A percentile compares a stretch with the other conserved stretches of the same genome.
Evolutionary conservation across 352 stramenopile species (phyloP).

Genomic region (Pythium volutum): DNA sequence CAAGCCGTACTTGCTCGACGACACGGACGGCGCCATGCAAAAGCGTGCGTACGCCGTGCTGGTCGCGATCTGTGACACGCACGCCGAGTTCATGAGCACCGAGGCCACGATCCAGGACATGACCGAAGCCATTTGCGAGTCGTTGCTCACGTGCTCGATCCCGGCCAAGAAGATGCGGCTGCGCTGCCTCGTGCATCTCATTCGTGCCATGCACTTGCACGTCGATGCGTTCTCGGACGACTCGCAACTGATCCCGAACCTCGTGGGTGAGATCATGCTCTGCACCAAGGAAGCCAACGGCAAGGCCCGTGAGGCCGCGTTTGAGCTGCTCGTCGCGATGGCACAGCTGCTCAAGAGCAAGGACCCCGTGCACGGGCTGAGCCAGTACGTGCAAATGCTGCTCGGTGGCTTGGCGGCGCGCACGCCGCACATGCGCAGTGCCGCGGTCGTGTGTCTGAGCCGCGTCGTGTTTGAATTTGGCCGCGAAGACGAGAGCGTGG

Average conservation of each 20-base stretch:
- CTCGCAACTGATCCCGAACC: slow-evolving; percentile 84
- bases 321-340: slow-evolving; percentile 85
- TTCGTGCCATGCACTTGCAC: slow-evolving; percentile 65
- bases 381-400: slow-evolving; percentile 92
- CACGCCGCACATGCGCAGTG: slow-evolving; percentile 95
- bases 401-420: slow-evolving; percentile 90
- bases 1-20: slow-evolving; percentile 85
- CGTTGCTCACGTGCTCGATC: slow-evolving; percentile 93
- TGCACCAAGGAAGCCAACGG: slow-evolving; percentile 97
- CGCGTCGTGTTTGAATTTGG: slow-evolving; percentile 95
- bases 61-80: slow-evolving; percentile 83
- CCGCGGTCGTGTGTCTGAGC: slow-evolving; percentile 93
- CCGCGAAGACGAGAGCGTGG: slow-evolving; percentile 59
- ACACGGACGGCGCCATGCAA: slow-evolving; percentile 84
- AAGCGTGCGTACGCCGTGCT: slow-evolving; percentile 87
- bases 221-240: slow-evolving; percentile 56
- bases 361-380: slow-evolving; percentile 69
- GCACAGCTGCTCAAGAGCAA: slow-evolving; percentile 63
- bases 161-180: slow-evolving; percentile 95
- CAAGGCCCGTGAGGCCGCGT: slow-evolving; percentile 89
- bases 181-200: slow-evolving; percentile 84
- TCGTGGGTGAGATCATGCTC: slow-evolving; percentile 95
- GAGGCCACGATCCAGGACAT: slow-evolving; percentile 89
- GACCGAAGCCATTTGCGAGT: slow-evolving; percentile 92
- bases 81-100: slow-evolving; percentile 71